Evolutionary conservation across 1,139 yeast species (phyloP).

Genomic region (Meyerozyma elateridarum): DNA sequence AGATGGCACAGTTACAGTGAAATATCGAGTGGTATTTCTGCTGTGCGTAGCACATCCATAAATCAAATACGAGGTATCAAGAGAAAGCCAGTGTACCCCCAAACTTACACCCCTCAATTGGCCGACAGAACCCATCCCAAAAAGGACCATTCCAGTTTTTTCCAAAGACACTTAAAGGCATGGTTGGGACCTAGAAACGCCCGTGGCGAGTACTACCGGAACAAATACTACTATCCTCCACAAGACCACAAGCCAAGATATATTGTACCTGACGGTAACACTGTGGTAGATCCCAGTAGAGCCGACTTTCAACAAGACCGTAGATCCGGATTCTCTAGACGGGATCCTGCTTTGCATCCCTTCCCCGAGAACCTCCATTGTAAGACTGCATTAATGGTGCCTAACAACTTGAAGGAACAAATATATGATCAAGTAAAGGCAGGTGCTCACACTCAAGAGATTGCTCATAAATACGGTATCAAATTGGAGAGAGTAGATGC

Average conservation of each 20-base stretch:
- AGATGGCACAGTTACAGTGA: too few species aligned
- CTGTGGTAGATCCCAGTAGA: slow-evolving; percentile 25
- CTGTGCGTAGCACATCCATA: too few species aligned
- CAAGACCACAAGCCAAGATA: slow-evolving; percentile 72
- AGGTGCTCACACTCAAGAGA: slow-evolving; percentile 60
- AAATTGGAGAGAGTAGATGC: slow-evolving; percentile 88
- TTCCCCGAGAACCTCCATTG: slow-evolving; percentile 74
- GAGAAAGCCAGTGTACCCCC: slow-evolving; percentile 21
- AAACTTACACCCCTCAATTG: slow-evolving; percentile 16
- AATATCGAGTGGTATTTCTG: too few species aligned
- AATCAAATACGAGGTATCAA: slow-evolving; percentile 8
- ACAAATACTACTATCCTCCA: slow-evolving; percentile 72
- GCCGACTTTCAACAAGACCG: slow-evolving; percentile 12
- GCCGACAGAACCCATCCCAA: slow-evolving; percentile 19
- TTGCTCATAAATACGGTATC: slow-evolving; percentile 75
- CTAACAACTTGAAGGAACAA: slow-evolving; percentile 52
- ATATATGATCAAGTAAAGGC: slow-evolving; percentile 55
- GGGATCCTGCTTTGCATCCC: slow-evolving; percentile 52
- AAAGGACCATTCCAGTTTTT: slow-evolving; percentile 24
- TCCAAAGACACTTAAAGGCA: slow-evolving; percentile 37
- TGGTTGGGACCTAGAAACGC: slow-evolving; percentile 81
- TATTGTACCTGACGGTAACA: slow-evolving; percentile 55
- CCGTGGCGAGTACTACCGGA: slow-evolving; percentile 76
- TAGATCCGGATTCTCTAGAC: slow-evolving; percentile 15
- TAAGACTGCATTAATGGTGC: slow-evolving; percentile 58